These are phyloP conservation scores for Phlyctochytrium planicorne DNA, from an alignment of 192 early-diverging fungal species.

Conservation along the genomic window DNA sequence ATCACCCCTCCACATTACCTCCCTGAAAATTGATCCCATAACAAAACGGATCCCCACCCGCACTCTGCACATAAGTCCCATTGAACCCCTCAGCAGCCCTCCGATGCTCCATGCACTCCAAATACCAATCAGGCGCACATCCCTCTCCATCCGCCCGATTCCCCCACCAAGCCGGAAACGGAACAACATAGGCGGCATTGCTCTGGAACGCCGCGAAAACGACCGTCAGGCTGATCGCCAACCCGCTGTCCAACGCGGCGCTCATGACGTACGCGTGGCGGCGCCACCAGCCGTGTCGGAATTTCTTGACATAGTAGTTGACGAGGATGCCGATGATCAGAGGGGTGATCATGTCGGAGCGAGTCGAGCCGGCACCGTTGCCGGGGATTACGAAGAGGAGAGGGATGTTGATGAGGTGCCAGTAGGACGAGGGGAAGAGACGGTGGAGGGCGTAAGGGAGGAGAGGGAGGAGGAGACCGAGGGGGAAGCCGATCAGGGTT, in stretches of 20 bases:
- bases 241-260: constrained; percentile 60
- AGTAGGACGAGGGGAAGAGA: constrained; percentile 15
- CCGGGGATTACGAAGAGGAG: constrained; percentile 17
- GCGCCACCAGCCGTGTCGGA: constrained; percentile 46
- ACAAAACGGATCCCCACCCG: too few species aligned
- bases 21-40: constrained; percentile 5
- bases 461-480: constrained; percentile 28
- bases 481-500: constrained; percentile 17
- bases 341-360: constrained; percentile 3
- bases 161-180: constrained; percentile 6
- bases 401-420: constrained; percentile 29
- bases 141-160: constrained; percentile 15
- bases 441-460: constrained; percentile 27
- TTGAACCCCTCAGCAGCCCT: constrained; percentile 13
- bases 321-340: background rate
- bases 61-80: constrained; percentile 10
- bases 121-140: constrained; percentile 10
- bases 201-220: constrained; percentile 8
- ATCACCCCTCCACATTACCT: background rate
- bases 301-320: constrained; percentile 3
- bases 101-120: constrained; percentile 15
- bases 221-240: constrained; percentile 32
- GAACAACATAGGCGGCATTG: background rate
- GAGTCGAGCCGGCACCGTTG: background rate
- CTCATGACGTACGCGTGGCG: constrained; percentile 71